A percentile compares a stretch with the other conserved stretches of the same genome.
Evolutionary conservation across 2,329 filamentous ascomycete species (phyloP).

Genomic region (Cordyceps tenuipes): DNA sequence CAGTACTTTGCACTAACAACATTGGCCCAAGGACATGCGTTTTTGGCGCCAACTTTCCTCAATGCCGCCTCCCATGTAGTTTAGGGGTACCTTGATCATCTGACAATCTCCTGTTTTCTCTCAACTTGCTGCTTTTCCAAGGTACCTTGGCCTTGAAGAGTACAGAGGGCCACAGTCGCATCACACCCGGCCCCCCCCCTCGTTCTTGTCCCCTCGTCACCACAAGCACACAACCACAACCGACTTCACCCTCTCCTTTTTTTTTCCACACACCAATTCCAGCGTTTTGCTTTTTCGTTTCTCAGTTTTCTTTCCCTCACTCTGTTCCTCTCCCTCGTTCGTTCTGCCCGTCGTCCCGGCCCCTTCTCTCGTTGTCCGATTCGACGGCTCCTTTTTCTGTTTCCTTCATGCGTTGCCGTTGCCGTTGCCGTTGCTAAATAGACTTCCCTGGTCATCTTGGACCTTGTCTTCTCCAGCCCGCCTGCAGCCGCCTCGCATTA

Average conservation of each 20-base stretch:
- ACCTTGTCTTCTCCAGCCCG: not conserved
- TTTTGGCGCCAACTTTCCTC: constrained; percentile 1
- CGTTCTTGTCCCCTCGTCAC: not conserved
- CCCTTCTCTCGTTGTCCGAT: not conserved
- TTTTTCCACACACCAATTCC: not conserved
- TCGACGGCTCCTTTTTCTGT: not conserved
- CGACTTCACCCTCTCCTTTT: not conserved
- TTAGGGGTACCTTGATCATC: not conserved
- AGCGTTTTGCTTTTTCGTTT: constrained; percentile 7
- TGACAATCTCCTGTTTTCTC: not conserved
- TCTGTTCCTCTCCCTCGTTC: not conserved
- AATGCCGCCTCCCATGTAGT: not conserved
- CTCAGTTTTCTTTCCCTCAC: not conserved
- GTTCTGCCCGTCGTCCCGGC: not conserved
- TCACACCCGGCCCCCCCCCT: not conserved
- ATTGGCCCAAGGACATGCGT: not conserved
- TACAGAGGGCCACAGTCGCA: not conserved
- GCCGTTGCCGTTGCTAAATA: not conserved
- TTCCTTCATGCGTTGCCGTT: not conserved
- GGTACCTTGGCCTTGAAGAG: not conserved
- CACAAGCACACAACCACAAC: not conserved
- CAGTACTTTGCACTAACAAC: not conserved
- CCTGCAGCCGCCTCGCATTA: not conserved
- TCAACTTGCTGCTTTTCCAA: too few relatives aligned
- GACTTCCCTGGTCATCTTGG: not conserved